Percentiles rank a stretch among this genome's conserved stretches.
Conservation (phyloP, 768 basidiomycete species). For the Mycena rosella region DNA sequence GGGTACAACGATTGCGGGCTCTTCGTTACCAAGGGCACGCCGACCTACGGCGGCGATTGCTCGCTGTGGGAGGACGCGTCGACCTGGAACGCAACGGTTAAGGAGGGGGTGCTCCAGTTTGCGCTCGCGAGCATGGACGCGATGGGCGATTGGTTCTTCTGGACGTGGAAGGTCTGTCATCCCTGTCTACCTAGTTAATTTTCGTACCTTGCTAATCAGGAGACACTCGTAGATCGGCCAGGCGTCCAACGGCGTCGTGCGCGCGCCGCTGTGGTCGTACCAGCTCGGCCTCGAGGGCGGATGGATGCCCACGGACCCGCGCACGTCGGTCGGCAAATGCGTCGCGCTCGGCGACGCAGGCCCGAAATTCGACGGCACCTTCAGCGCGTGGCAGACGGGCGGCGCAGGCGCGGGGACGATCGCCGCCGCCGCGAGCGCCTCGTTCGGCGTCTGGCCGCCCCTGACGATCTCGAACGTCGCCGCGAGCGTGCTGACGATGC, state of each 20-base stretch:
- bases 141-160: conserved; percentile 23
- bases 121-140: conserved; percentile 14
- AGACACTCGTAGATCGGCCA: conserved; percentile 13
- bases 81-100: conserved; percentile 8
- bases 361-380: conserved; percentile 6
- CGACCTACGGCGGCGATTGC: conserved; percentile 1
- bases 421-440: neutral
- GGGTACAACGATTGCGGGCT: neutral
- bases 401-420: too few relatives aligned
- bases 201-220: too few relatives aligned
- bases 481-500: neutral
- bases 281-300: conserved; percentile 12
- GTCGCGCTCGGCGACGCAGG: neutral
- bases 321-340: neutral
- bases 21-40: too few relatives aligned
- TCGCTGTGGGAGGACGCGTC: conserved; percentile 2
- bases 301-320: conserved; percentile 12
- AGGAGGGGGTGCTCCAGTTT: conserved; percentile 13
- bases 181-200: neutral
- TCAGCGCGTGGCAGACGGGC: conserved; percentile 16
- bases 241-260: neutral
- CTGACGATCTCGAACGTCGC: conserved; percentile 4
- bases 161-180: conserved; percentile 18
- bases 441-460: conserved; percentile 2
- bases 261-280: conserved; percentile 14